Evolutionary conservation across 2,329 filamentous ascomycete genomes (phyloP).

Genomic region (Claviceps maximensis): DNA sequence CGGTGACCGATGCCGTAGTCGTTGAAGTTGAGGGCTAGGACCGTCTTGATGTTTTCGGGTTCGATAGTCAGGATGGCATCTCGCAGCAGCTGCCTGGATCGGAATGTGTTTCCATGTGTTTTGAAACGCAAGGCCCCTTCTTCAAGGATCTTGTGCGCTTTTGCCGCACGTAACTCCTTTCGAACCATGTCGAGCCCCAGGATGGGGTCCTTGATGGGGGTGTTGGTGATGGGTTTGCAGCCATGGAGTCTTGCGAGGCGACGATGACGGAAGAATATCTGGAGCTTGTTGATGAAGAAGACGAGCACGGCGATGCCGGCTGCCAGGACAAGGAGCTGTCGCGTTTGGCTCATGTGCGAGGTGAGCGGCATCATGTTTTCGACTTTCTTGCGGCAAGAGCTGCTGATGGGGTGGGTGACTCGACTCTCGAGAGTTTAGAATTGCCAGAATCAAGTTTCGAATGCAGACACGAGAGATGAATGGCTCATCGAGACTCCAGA

Average conservation of each 20-base stretch:
- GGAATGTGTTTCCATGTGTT: slow-evolving; percentile 1
- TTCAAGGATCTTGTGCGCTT: slow-evolving; percentile 3
- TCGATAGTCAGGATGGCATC: slow-evolving; percentile 12
- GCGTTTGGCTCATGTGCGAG: neutral
- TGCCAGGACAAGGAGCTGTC: neutral
- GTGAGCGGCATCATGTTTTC: neutral
- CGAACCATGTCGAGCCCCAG: slow-evolving; percentile 4
- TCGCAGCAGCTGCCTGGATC: neutral
- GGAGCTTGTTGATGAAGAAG: neutral
- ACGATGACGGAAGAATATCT: neutral
- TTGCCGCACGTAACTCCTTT: neutral
- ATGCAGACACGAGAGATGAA: too few species aligned
- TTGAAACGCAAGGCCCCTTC: neutral
- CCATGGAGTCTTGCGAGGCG: slow-evolving; percentile 2
- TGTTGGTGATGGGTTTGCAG: slow-evolving; percentile 1
- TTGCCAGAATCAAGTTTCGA: too few species aligned
- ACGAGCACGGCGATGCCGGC: neutral
- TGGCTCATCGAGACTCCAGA: too few species aligned
- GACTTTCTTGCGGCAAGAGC: too few species aligned
- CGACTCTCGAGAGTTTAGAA: too few species aligned
- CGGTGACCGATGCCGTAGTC: slow-evolving; percentile 12
- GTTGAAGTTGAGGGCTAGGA: slow-evolving; percentile 15
- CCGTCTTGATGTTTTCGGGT: slow-evolving; percentile 16
- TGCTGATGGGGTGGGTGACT: too few species aligned
- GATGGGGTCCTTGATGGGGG: neutral